A percentile compares a stretch with the other conserved stretches of the same genome.
These are phyloP conservation scores for Linnemannia exigua DNA, from an alignment of 192 early-diverging fungal genomes.

Conservation along the genomic window DNA sequence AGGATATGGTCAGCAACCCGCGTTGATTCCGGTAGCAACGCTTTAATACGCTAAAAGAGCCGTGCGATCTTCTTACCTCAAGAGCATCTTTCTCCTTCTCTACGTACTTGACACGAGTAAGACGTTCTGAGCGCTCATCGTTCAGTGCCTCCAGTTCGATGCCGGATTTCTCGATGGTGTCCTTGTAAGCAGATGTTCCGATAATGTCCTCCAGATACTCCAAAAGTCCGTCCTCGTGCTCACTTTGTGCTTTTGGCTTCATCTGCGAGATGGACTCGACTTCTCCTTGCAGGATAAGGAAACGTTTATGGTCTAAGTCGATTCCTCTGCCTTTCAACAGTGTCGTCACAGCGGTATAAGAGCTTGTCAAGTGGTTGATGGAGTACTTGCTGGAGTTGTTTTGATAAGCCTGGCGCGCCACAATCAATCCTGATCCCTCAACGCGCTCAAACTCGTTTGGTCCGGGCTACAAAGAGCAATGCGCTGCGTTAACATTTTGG, in stretches of 20 bases:
- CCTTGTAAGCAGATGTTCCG: conserved; percentile 92
- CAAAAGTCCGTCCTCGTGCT: conserved; percentile 94
- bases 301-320: conserved; percentile 98
- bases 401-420: conserved; percentile 79
- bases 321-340: conserved; percentile 89
- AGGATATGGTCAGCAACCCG: not conserved
- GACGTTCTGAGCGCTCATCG: conserved; percentile 80
- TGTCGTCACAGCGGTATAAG: conserved; percentile 86
- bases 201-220: conserved; percentile 99
- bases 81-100: conserved; percentile 89
- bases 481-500: too few species aligned
- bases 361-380: conserved; percentile 76
- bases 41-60: not conserved
- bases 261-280: conserved; percentile 99
- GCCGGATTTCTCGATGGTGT: conserved; percentile 81
- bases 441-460: conserved; percentile 73
- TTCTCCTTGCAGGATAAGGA: conserved; percentile 97
- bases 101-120: conserved; percentile 89
- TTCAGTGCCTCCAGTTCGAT: conserved; percentile 82
- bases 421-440: conserved; percentile 77
- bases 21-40: not conserved
- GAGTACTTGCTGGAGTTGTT: conserved; percentile 84
- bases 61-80: conserved; percentile 63
- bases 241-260: conserved; percentile 95
- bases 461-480: conserved; percentile 62